These are phyloP conservation scores for Clonostachys byssicola DNA, from an alignment of 2,329 filamentous ascomycete species.

Conservation along the genomic window DNA sequence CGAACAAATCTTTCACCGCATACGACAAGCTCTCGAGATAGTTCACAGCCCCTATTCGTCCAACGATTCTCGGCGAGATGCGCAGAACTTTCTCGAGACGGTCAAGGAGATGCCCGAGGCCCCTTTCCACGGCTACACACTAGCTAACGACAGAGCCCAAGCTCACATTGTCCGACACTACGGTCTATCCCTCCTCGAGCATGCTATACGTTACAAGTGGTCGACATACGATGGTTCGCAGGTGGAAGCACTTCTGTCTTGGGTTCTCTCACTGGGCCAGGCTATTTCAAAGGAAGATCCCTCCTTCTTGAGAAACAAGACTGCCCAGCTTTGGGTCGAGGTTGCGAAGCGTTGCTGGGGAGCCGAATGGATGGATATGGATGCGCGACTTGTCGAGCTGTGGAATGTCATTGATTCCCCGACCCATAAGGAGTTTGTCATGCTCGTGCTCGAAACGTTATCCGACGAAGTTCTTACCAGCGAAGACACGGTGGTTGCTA, in stretches of 20 bases:
- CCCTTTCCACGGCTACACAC: slow-evolving; percentile 76
- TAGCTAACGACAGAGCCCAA: slow-evolving; percentile 73
- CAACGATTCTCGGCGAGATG: slow-evolving; percentile 78
- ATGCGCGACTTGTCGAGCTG: slow-evolving; percentile 72
- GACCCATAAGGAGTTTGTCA: slow-evolving; percentile 76
- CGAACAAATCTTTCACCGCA: slow-evolving; percentile 54
- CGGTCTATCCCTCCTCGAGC: slow-evolving; percentile 85
- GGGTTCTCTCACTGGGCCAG: slow-evolving; percentile 76
- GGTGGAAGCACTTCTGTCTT: slow-evolving; percentile 63
- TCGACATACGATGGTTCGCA: slow-evolving; percentile 67
- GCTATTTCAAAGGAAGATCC: slow-evolving; percentile 70
- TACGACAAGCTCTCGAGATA: slow-evolving; percentile 80
- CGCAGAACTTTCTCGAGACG: slow-evolving; percentile 79
- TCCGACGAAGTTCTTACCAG: slow-evolving; percentile 92
- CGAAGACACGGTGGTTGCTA: slow-evolving; percentile 80
- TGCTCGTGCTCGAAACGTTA: slow-evolving; percentile 83
- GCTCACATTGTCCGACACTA: slow-evolving; percentile 86
- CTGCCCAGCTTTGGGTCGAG: slow-evolving; percentile 91
- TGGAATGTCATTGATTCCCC: slow-evolving; percentile 68
- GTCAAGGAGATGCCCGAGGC: slow-evolving; percentile 78
- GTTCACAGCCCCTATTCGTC: slow-evolving; percentile 79
- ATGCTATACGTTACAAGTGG: slow-evolving; percentile 84
- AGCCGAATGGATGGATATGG: slow-evolving; percentile 94
- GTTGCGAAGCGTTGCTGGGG: slow-evolving; percentile 91
- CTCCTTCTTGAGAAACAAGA: slow-evolving; percentile 84